A percentile compares a stretch with the other conserved stretches of the same genome.
Conservation (phyloP, 1,284 basidiomycete genomes). For the Papiliotrema terrestris region DNA sequence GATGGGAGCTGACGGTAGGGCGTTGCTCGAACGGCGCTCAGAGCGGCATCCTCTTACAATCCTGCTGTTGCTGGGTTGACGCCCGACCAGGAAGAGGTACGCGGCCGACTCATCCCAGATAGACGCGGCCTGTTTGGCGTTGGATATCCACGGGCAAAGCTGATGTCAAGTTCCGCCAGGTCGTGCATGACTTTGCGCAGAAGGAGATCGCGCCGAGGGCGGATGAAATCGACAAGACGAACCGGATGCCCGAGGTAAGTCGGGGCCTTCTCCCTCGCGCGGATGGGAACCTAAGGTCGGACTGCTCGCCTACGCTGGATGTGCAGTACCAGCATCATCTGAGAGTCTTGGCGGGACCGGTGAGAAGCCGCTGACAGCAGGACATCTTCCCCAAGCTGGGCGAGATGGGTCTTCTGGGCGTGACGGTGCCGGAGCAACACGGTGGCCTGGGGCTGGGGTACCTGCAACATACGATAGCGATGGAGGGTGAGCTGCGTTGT, state of each 20-base stretch:
- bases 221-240: slow-evolving; percentile 75
- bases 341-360: neutral
- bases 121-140: too few species aligned
- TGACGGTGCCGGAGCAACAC: slow-evolving; percentile 76
- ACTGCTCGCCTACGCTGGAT: too few species aligned
- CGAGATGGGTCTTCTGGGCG: slow-evolving; percentile 67
- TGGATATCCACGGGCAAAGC: too few species aligned
- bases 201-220: slow-evolving; percentile 77
- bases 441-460: slow-evolving; percentile 77
- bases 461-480: slow-evolving; percentile 81
- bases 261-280: neutral
- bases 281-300: too few species aligned
- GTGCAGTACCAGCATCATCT: too few species aligned
- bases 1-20: too few species aligned
- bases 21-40: neutral
- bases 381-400: slow-evolving; percentile 87
- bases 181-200: slow-evolving; percentile 71
- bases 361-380: slow-evolving; percentile 46
- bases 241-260: slow-evolving; percentile 69
- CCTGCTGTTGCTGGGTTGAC: slow-evolving; percentile 72
- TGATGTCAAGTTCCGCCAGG: slow-evolving; percentile 66
- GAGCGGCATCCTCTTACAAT: slow-evolving; percentile 58
- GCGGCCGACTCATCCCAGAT: too few species aligned
- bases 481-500: slow-evolving; percentile 61
- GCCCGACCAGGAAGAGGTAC: slow-evolving; percentile 76